A percentile compares a stretch with the other conserved stretches of the same genome.
phyloP scores from a whole-genome alignment of 2,329 filamentous ascomycete genomes.

The Aureobasidium sp. region DNA sequence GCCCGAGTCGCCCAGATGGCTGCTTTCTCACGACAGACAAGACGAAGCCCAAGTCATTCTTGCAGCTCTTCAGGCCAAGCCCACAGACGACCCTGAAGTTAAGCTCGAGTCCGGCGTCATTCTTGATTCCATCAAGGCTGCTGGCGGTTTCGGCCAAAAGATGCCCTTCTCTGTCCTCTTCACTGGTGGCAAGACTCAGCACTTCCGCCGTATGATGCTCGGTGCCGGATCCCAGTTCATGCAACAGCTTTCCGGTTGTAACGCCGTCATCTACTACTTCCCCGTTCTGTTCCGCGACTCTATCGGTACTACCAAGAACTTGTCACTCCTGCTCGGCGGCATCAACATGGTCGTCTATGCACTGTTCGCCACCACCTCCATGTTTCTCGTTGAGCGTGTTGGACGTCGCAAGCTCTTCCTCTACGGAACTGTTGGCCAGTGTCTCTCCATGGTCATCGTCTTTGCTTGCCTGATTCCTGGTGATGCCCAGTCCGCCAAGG shows the following conservation, averaged over 20 bases:
- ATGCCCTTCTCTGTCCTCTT: conserved; percentile 48
- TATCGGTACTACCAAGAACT: conserved; percentile 41
- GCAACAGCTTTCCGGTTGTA: conserved; percentile 54
- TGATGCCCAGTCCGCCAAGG: conserved; percentile 28
- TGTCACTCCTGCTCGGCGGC: conserved; percentile 39
- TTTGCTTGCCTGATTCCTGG: conserved; percentile 37
- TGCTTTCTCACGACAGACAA: conserved; percentile 21
- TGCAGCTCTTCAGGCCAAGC: conserved; percentile 16
- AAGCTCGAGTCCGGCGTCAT: conserved; percentile 56
- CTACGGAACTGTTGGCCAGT: conserved; percentile 44
- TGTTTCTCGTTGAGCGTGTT: conserved; percentile 59
- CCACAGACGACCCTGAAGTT: conserved; percentile 15
- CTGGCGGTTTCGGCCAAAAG: conserved; percentile 35
- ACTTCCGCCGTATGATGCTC: conserved; percentile 58
- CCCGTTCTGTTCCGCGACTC: conserved; percentile 40
- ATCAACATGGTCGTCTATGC: conserved; percentile 52
- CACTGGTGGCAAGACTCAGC: conserved; percentile 54
- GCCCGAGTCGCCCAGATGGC: conserved; percentile 39
- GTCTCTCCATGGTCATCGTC: conserved; percentile 46
- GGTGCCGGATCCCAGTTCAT: conserved; percentile 54
- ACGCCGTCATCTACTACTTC: conserved; percentile 40
- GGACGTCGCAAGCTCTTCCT: conserved; percentile 42
- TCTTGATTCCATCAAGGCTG: conserved; percentile 47
- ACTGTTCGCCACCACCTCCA: conserved; percentile 51
- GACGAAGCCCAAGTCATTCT: conserved; percentile 20